These are phyloP conservation scores for Zygosaccharomyces gambellarensis DNA, from an alignment of 805 yeast genomes.

Conservation along the genomic window DNA sequence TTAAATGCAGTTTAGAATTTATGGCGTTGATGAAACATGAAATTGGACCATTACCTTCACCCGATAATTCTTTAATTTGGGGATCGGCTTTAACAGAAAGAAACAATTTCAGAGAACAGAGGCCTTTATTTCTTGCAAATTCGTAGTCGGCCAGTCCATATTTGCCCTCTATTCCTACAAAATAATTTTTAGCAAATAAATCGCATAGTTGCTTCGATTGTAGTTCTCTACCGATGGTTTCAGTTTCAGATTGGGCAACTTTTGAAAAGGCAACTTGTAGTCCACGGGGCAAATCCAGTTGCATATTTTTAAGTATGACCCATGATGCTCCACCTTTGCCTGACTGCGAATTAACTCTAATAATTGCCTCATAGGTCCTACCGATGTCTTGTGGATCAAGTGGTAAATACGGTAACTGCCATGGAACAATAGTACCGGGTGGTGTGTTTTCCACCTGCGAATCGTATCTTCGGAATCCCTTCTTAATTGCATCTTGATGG, in stretches of 20 bases:
- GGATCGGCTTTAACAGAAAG: constrained; percentile 40
- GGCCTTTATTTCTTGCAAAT: constrained; percentile 33
- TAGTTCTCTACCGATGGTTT: constrained; percentile 61
- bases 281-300: constrained; percentile 67
- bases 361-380: constrained; percentile 74
- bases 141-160: constrained; percentile 42
- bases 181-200: constrained; percentile 53
- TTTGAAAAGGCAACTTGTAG: constrained; percentile 65
- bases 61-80: constrained; percentile 37
- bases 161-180: constrained; percentile 37
- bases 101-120: constrained; percentile 40
- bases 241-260: constrained; percentile 61
- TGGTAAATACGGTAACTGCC: constrained; percentile 76
- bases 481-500: constrained; percentile 67
- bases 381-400: constrained; percentile 80
- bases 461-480: constrained; percentile 45
- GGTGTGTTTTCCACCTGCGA: constrained; percentile 47
- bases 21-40: constrained; percentile 68
- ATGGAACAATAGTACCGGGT: constrained; percentile 44
- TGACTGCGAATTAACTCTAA: constrained; percentile 80
- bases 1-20: constrained; percentile 45
- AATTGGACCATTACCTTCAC: constrained; percentile 75
- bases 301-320: constrained; percentile 66
- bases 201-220: constrained; percentile 58
- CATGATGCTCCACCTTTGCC: constrained; percentile 88